Percentiles rank a stretch among this genome's conserved stretches.
phyloP scores from a whole-genome alignment of 495 filamentous ascomycete species.

The Usnea hakonensis region DNA sequence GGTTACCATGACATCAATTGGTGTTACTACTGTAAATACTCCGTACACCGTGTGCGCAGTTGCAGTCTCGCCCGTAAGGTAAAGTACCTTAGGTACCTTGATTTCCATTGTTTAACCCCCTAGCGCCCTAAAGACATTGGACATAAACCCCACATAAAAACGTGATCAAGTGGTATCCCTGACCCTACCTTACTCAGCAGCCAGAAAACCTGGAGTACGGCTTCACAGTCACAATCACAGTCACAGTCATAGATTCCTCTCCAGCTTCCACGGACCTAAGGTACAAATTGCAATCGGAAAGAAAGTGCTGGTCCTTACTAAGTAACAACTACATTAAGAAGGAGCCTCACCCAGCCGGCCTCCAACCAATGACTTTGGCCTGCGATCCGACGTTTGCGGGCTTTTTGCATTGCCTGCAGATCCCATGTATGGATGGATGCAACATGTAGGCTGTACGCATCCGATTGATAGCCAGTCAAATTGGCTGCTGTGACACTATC shows the following conservation, averaged over 20 bases:
- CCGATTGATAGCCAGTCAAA: conserved; percentile 1
- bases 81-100: no score
- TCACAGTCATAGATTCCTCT: no score
- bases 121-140: no score
- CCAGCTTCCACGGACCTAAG: not conserved
- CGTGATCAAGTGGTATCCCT: no score
- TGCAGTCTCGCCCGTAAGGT: no score
- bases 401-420: conserved; percentile 7
- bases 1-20: no score
- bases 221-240: not conserved
- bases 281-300: not conserved
- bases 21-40: no score
- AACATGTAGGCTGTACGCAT: conserved; percentile 10
- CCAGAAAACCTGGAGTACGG: not conserved
- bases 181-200: not conserved
- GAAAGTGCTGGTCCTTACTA: not conserved
- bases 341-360: not conserved
- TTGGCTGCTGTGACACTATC: not conserved
- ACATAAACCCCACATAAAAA: no score
- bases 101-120: no score
- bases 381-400: conserved; percentile 12
- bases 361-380: conserved; percentile 8
- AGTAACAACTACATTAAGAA: not conserved
- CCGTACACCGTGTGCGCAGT: no score
- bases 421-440: conserved; percentile 2